A percentile compares a stretch with the other conserved stretches of the same genome.
Evolutionary conservation across 179 eudicot species (phyloP).

Genomic region (Carnegiea gigantea): DNA sequence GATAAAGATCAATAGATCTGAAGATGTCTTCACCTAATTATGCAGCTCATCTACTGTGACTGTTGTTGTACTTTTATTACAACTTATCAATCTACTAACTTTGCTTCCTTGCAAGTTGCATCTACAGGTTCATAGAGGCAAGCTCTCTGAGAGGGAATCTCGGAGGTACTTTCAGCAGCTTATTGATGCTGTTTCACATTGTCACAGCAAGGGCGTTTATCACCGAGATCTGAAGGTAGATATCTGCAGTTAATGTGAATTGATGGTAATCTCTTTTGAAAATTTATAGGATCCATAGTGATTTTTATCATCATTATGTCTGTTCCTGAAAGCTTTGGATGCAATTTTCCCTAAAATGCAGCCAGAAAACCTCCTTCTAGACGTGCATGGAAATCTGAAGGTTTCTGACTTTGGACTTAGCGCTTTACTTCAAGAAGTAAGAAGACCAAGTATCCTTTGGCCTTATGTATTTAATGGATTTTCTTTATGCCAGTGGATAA

Average conservation of each 20-base stretch:
- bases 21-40: not conserved
- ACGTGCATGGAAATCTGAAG: constrained; percentile 44
- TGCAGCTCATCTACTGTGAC: constrained; percentile 3
- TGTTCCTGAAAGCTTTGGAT: no score
- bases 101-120: constrained; percentile 9
- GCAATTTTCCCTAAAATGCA: constrained; percentile 10
- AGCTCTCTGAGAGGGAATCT: constrained; percentile 53
- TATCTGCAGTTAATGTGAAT: not conserved
- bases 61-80: not conserved
- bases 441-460: constrained; percentile 14
- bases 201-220: constrained; percentile 53
- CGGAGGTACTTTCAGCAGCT: constrained; percentile 51
- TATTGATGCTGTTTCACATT: constrained; percentile 46
- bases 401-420: constrained; percentile 57
- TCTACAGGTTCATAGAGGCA: constrained; percentile 71
- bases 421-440: constrained; percentile 70
- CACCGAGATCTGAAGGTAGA: constrained; percentile 54
- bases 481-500: not conserved
- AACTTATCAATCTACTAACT: not conserved
- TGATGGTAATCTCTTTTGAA: not conserved
- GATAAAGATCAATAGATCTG: constrained; percentile 8
- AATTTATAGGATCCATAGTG: not conserved
- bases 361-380: constrained; percentile 57
- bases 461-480: not conserved
- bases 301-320: not conserved